Conservation (phyloP, 768 basidiomycete genomes). For the Holtermanniella nyarrowii region DNA sequence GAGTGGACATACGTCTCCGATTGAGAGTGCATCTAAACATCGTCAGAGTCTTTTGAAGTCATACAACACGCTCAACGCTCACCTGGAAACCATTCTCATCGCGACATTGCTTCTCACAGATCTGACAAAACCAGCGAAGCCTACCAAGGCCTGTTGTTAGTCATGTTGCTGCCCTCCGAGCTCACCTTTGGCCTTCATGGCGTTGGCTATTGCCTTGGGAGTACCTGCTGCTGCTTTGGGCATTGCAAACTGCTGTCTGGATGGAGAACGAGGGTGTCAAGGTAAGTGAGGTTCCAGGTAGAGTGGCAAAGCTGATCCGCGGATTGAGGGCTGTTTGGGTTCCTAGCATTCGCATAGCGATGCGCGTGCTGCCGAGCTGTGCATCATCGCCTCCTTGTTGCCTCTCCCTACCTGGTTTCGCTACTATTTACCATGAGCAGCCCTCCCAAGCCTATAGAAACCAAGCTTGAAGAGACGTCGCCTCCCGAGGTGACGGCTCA, state of each 20-base stretch:
- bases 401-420: too few species aligned
- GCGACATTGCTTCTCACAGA: slow-evolving; percentile 96
- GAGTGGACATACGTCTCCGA: slow-evolving; percentile 14
- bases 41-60: not conserved
- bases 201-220: slow-evolving; percentile 50
- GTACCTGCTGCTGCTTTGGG: slow-evolving; percentile 40
- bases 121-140: slow-evolving; percentile 96
- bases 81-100: slow-evolving; percentile 85
- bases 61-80: too few species aligned
- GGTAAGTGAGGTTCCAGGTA: not conserved
- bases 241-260: slow-evolving; percentile 18
- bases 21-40: slow-evolving; percentile 61
- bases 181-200: slow-evolving; percentile 83
- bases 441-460: too few species aligned
- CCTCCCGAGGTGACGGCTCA: too few species aligned
- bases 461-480: too few species aligned
- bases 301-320: too few species aligned
- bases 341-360: too few species aligned
- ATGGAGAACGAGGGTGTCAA: not conserved
- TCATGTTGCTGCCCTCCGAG: not conserved
- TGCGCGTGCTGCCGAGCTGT: too few species aligned
- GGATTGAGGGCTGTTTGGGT: too few species aligned
- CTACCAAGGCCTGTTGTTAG: slow-evolving; percentile 56
- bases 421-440: too few species aligned
- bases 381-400: too few species aligned